These are phyloP conservation scores for Beauveria sp. DNA, from an alignment of 2,329 filamentous ascomycete species.

Conservation along the genomic window DNA sequence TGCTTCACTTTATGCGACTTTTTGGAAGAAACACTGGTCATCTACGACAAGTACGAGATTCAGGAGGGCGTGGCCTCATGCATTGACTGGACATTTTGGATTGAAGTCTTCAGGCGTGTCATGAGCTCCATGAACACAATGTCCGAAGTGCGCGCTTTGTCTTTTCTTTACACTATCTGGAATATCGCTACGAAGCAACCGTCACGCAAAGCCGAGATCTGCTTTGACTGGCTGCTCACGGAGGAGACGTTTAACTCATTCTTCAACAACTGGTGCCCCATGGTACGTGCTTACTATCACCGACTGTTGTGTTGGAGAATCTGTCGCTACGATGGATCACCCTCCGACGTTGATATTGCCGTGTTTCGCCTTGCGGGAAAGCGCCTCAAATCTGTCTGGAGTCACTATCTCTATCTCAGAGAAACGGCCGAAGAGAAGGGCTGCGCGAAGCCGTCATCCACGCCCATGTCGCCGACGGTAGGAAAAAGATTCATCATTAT, in stretches of 20 bases:
- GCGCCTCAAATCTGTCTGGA: constrained; percentile 66
- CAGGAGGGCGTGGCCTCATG: constrained; percentile 34
- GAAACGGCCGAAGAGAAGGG: constrained; percentile 53
- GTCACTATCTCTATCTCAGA: constrained; percentile 70
- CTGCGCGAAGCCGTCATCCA: constrained; percentile 59
- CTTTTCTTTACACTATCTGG: constrained; percentile 78
- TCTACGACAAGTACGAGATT: constrained; percentile 44
- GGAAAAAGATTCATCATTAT: constrained; percentile 84
- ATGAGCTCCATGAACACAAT: constrained; percentile 79
- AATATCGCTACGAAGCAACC: constrained; percentile 59
- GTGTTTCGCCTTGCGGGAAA: constrained; percentile 59
- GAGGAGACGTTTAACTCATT: constrained; percentile 69
- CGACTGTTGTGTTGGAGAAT: constrained; percentile 84
- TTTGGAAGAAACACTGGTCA: constrained; percentile 69
- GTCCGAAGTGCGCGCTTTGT: constrained; percentile 78
- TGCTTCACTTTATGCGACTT: constrained; percentile 92
- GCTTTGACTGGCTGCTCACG: constrained; percentile 66
- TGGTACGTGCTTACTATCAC: constrained; percentile 91
- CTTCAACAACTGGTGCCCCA: constrained; percentile 92
- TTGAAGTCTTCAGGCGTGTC: constrained; percentile 71
- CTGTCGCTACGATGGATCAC: constrained; percentile 64
- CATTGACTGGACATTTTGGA: constrained; percentile 79
- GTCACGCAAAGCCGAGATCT: constrained; percentile 61
- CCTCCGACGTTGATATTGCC: constrained; percentile 59
- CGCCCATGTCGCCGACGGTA: constrained; percentile 77